A percentile compares a stretch with the other conserved stretches of the same genome.
Conservation (phyloP, 441 rosid genomes). For the Viola pubescens region DNA sequence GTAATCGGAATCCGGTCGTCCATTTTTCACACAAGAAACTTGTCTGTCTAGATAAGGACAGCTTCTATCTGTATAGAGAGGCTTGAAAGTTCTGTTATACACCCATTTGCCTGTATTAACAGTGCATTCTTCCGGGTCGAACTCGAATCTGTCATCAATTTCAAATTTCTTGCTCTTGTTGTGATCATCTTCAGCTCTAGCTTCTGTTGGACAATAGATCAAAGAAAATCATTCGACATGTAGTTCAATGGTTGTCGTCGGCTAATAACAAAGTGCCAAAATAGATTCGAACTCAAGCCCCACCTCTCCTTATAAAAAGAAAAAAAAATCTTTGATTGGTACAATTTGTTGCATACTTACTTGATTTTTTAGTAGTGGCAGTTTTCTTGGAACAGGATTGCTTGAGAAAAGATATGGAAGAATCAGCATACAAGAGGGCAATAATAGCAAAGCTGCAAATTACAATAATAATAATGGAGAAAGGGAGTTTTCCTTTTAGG, state of each 20-base stretch:
- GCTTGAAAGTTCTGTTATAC: conserved; percentile 47
- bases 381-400: conserved; percentile 40
- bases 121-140: conserved; percentile 72
- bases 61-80: conserved; percentile 61
- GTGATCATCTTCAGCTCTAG: conserved; percentile 21
- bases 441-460: conserved; percentile 45
- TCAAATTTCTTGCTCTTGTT: conserved; percentile 18
- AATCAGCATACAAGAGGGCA: conserved; percentile 50
- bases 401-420: conserved; percentile 40
- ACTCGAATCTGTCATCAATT: conserved; percentile 63
- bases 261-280: too few relatives aligned
- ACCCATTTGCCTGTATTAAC: conserved; percentile 73
- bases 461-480: conserved; percentile 34
- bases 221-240: background rate
- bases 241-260: too few relatives aligned
- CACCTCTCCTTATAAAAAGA: background rate
- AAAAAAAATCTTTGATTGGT: background rate
- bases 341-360: conserved; percentile 24
- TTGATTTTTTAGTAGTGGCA: conserved; percentile 27
- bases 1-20: conserved; percentile 57
- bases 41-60: conserved; percentile 78
- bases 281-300: background rate
- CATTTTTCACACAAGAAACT: conserved; percentile 64
- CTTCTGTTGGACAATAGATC: conserved; percentile 25
- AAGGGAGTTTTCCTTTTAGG: conserved; percentile 44